Base-by-base conservation (phyloP, 257 asterid species). In the Rehmannia glutinosa region DNA sequence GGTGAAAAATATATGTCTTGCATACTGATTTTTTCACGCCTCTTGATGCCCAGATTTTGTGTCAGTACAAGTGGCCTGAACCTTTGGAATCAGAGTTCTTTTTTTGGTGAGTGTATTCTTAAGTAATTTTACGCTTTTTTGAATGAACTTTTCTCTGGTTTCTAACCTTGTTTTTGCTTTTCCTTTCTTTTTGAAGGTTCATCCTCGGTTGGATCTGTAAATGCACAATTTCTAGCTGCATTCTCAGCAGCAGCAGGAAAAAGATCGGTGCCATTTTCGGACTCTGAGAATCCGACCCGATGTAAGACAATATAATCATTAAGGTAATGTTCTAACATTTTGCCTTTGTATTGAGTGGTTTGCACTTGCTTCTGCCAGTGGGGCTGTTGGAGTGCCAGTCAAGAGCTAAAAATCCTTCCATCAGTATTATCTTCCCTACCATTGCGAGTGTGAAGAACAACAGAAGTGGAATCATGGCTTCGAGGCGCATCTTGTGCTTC, bases 381-480 rank as follows among this genome's bases (percentile, higher is more conserved):
- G 97, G 96, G 97, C 54, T 82, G 95, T 79, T 91, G 97, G 97
- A 91, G 82, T 80, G 87, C 91, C 42, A 85, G 95, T 71, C 91
- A 86, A 73, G 97, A 91, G 78, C 70, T 86, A 83, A 74, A 64
- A 88, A 82, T 64, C 97, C 97, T 72, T 85, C 97, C 2, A 78
- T 91, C 49, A 77, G 75, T 59, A 77, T 91, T 54, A 56, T 91
- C 59, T 91, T 84, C 69, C 97, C 97, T 33, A 84, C 88, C 68
- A 89, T 89, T 72, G 91, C 84, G 78, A 86, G 88, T 73, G 96
- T 91, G 66, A 91, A 88, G 84, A 77, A 47, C 75, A 85, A 85
- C 66, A 71, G 68, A 61, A 77, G 65, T 65, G 97, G 95, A 64
- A 76, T 88, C 41, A 72, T 76, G 77, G 89, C 91, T 25, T 88